Conservation (phyloP, 1,284 basidiomycete genomes). For the Sutorius eximius region DNA sequence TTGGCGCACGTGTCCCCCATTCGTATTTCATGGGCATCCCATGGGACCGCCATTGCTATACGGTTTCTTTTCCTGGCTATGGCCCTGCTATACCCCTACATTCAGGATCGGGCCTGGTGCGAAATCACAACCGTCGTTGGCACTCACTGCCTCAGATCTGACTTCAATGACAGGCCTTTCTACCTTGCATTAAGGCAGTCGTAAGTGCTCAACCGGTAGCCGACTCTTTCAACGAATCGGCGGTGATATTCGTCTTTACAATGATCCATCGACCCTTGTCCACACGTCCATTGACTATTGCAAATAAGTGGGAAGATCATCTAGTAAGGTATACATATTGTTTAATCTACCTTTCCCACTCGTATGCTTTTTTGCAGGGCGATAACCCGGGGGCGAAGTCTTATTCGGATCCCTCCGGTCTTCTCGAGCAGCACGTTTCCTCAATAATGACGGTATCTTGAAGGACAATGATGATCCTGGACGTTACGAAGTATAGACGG, state of each 20-base stretch:
- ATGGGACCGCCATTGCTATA: neutral
- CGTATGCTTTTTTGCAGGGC: constrained; percentile 4
- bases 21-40: neutral
- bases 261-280: neutral
- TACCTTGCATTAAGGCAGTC: neutral
- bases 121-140: neutral
- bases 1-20: neutral
- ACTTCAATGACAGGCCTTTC: neutral
- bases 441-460: constrained; percentile 1
- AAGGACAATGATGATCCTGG: neutral
- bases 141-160: neutral
- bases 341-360: neutral
- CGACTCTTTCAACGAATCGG: neutral
- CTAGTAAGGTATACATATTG: constrained; percentile 1
- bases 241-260: neutral
- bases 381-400: neutral
- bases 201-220: neutral
- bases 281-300: neutral
- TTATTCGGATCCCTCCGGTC: neutral
- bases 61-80: neutral
- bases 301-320: neutral
- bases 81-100: neutral
- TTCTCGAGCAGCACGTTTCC: constrained; percentile 1
- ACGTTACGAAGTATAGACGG: neutral
- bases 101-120: neutral